Conservation (phyloP, 139 green algal species). For the Pycnococcus provasolii region DNA sequence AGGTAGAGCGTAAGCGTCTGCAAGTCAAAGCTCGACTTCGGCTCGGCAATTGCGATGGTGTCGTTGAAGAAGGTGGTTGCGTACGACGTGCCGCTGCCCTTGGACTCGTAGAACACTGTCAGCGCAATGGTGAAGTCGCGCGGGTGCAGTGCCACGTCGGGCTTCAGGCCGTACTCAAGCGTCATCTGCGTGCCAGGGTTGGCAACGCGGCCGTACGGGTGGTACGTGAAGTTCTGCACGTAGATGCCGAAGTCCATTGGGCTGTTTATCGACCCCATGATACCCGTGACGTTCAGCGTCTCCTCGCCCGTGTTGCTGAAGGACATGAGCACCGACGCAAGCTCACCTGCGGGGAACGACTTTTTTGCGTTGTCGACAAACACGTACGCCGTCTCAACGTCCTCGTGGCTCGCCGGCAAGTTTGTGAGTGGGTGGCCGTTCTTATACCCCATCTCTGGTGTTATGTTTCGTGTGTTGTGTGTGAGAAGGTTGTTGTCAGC, state of each 20-base stretch:
- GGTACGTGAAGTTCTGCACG: conserved; percentile 59
- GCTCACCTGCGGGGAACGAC: background rate
- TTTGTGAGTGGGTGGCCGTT: background rate
- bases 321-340: conserved; percentile 34
- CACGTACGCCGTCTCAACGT: background rate
- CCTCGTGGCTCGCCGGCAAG: background rate
- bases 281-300: conserved; percentile 48
- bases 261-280: conserved; percentile 58
- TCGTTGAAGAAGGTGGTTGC: conserved; percentile 60
- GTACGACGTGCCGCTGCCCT: conserved; percentile 11
- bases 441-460: no score
- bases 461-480: no score
- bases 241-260: conserved; percentile 42
- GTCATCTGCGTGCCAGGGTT: conserved; percentile 42
- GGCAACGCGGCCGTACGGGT: conserved; percentile 42
- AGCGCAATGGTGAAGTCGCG: conserved; percentile 25
- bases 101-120: conserved; percentile 38
- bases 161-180: conserved; percentile 53
- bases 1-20: conserved; percentile 47
- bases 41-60: conserved; percentile 53
- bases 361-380: background rate
- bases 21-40: conserved; percentile 44
- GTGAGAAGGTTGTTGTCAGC: no score
- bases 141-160: conserved; percentile 35
- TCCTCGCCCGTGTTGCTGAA: conserved; percentile 47